Evolutionary conservation across 192 early-diverging fungal genomes (phyloP).

Genomic region (Coemansia sp.): DNA sequence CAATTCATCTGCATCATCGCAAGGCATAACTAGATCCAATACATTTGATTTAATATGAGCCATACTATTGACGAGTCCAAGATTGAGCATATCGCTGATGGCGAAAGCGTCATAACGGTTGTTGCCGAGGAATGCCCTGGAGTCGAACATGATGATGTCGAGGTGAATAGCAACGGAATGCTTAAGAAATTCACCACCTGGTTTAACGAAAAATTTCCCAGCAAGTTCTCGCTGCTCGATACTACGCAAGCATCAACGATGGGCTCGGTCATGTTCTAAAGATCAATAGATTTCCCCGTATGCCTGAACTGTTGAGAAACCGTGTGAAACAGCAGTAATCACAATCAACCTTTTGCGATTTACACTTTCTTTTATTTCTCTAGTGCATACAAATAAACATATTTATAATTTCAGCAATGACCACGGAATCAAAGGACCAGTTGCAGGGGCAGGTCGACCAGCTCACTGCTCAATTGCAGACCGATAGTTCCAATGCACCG

Average conservation of each 20-base stretch:
- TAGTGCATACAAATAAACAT: neutral
- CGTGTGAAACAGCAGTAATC: neutral
- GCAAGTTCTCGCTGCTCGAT: neutral
- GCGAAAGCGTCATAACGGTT: too few relatives aligned
- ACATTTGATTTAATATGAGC: too few relatives aligned
- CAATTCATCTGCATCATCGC: too few relatives aligned
- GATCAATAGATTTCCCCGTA: too few relatives aligned
- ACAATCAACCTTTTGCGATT: neutral
- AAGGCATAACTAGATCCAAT: too few relatives aligned
- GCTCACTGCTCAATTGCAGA: slow-evolving; percentile 32
- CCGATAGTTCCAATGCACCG: slow-evolving; percentile 11
- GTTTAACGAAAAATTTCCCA: neutral
- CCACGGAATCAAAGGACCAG: neutral
- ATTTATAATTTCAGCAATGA: slow-evolving; percentile 1
- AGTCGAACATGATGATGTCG: too few relatives aligned
- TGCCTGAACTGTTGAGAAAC: neutral
- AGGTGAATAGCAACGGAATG: too few relatives aligned
- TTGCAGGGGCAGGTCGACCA: slow-evolving; percentile 14
- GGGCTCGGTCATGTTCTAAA: neutral
- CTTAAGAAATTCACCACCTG: neutral
- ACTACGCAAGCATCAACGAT: neutral
- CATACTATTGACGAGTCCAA: too few relatives aligned
- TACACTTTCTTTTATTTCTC: neutral
- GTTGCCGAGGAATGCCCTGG: too few relatives aligned
- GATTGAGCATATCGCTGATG: too few relatives aligned